Base-by-base conservation (phyloP, 306 rosid genomes). In the Prosopis cineraria region DNA sequence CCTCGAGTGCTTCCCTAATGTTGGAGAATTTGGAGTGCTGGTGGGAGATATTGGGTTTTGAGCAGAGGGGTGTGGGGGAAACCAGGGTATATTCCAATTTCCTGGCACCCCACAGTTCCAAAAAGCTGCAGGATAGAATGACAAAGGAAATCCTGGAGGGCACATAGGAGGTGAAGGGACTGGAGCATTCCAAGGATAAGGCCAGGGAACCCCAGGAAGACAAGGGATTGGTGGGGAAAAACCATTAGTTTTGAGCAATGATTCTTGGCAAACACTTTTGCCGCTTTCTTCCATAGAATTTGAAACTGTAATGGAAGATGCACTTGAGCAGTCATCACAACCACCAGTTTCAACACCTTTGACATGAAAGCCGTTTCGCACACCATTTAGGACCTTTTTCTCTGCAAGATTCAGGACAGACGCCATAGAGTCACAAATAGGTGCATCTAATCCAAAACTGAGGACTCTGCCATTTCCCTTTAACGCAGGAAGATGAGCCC, bases 151-250 rank as follows among this genome's bases (percentile, higher is more conserved):
- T 73, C 88, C 96, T 8, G 96, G 87, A 79, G 97, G 93, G 83
- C 84, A 87, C 73, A 91, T 66, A 39, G 89, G 80, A 7, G 84
- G 90, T 77, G 96, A 83, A 29, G 90, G 88, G 59, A 85, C 77
- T 39, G 85, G 68, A 68, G 94, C 29, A 73, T 81, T 89, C 98
- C 94, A 90, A 6, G 90, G 80, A 81, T 85, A 88, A 85, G 98
- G 93, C 98, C 98, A 93, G 45, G 96, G 93, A 82, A 91, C 88
- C 71, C 91, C 83, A 10, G 98, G 90, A 41, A 86, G 81, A 50
- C 87, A 89, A 11, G 93, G 93, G 53, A 90, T 74, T 78, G 87
- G 93, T 48, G 91, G 78, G 70, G 88, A 67, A 85, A 85, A 85
- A 62, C 89, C 90, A 79, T 87, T 85, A 36, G 47, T 85, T 59